Evolutionary conservation across 73 alveolate genomes (phyloP).

Genomic region (Paramecium bursaria): DNA sequence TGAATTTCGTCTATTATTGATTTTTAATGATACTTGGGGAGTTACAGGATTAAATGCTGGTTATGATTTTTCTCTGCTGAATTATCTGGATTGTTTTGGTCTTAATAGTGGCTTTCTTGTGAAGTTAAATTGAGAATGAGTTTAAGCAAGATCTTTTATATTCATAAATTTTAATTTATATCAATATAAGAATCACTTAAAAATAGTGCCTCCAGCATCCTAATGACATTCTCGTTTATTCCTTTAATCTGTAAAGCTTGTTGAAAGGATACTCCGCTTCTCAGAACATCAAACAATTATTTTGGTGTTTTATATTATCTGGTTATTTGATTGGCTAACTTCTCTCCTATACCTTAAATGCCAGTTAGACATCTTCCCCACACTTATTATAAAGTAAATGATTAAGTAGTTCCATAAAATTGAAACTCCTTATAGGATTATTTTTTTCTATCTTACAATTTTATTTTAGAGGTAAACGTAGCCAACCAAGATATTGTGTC

Average conservation of each 20-base stretch:
- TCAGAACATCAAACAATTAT: slow-evolving; percentile 8
- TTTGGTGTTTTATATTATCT: slow-evolving; percentile 27
- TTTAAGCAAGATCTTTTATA: slow-evolving; percentile 19
- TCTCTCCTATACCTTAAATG: slow-evolving; percentile 34
- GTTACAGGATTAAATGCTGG: slow-evolving; percentile 13
- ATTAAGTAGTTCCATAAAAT: slow-evolving; percentile 2
- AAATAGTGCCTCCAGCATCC: not conserved
- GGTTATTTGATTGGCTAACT: slow-evolving; percentile 29
- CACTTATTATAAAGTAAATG: slow-evolving; percentile 3
- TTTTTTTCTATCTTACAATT: not conserved
- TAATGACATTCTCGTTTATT: not conserved
- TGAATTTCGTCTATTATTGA: too few relatives aligned
- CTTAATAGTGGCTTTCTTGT: slow-evolving; percentile 3
- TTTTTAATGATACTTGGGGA: slow-evolving; percentile 41
- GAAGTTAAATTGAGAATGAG: slow-evolving; percentile 31
- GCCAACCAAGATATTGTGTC: slow-evolving; percentile 80
- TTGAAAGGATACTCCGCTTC: not conserved
- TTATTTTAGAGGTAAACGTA: slow-evolving; percentile 69
- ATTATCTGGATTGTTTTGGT: slow-evolving; percentile 20
- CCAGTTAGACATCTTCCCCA: slow-evolving; percentile 59
- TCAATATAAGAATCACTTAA: not conserved
- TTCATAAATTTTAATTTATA: not conserved
- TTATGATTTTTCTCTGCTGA: slow-evolving; percentile 34
- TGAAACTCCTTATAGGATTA: slow-evolving; percentile 26
- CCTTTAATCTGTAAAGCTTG: not conserved